A percentile compares a stretch with the other conserved stretches of the same genome.
phyloP scores from a whole-genome alignment of 768 basidiomycete genomes.

The Mycena amicta region DNA sequence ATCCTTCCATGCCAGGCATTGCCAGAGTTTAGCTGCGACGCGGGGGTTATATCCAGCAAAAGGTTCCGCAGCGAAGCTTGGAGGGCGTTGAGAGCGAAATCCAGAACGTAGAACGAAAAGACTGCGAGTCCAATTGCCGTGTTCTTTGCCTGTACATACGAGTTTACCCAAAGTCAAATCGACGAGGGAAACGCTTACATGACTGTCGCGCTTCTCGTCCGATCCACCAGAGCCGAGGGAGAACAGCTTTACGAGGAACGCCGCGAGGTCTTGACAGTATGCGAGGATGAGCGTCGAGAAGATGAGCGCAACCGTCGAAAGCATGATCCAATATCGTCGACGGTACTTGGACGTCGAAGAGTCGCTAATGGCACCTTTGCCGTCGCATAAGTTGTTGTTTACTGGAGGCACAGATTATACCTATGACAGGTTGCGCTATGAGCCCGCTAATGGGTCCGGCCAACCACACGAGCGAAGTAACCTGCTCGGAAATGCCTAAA shows the following conservation, averaged over 20 bases:
- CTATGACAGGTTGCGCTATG: slow-evolving; percentile 96
- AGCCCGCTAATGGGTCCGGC: slow-evolving; percentile 95
- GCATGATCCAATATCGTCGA: slow-evolving; percentile 88
- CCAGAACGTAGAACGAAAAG: slow-evolving; percentile 87
- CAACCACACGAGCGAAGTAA: slow-evolving; percentile 94
- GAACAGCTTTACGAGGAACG: slow-evolving; percentile 74
- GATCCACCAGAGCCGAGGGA: slow-evolving; percentile 81
- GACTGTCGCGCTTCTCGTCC: slow-evolving; percentile 72
- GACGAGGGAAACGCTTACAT: slow-evolving; percentile 43
- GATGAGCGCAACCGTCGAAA: slow-evolving; percentile 82
- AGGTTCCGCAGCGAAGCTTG: slow-evolving; percentile 93
- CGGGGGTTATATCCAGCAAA: slow-evolving; percentile 88
- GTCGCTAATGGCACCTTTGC: slow-evolving; percentile 89
- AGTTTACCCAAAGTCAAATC: not conserved
- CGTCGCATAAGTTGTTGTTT: not conserved
- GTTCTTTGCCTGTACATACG: slow-evolving; percentile 52
- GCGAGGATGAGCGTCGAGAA: slow-evolving; percentile 79
- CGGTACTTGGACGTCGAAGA: slow-evolving; percentile 89
- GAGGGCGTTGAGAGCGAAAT: slow-evolving; percentile 96
- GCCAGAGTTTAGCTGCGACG: slow-evolving; percentile 86
- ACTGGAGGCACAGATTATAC: slow-evolving; percentile 45
- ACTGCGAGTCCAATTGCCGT: slow-evolving; percentile 86
- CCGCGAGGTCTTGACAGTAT: slow-evolving; percentile 76
- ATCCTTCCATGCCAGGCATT: slow-evolving; percentile 99
- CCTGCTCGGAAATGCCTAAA: slow-evolving; percentile 80